phyloP scores from a whole-genome alignment of 108 stramenopile species.

The Skeletonema costatum region DNA sequence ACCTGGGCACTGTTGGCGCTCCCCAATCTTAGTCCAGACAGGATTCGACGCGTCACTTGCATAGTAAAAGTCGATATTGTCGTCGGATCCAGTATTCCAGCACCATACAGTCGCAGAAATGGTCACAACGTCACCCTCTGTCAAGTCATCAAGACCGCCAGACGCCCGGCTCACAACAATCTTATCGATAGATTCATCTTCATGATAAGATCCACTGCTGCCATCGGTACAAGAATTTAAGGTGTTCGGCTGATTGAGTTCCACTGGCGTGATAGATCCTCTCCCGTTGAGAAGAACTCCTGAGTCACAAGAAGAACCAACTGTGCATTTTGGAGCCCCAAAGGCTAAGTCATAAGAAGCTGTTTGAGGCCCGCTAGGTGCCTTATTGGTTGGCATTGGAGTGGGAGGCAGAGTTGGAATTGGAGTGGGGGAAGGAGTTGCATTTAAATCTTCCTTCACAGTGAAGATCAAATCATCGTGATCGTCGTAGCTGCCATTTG shows the following conservation, averaged over 20 bases:
- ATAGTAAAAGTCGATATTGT: not conserved
- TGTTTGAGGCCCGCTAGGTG: not conserved
- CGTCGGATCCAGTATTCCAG: not conserved
- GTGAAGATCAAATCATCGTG: conserved; percentile 21
- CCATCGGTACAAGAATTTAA: conserved; percentile 12
- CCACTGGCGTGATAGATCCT: not conserved
- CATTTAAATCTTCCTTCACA: not conserved
- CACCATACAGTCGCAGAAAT: not conserved
- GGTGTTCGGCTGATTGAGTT: conserved; percentile 9
- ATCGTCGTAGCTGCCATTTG: conserved; percentile 16
- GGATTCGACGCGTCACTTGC: not conserved
- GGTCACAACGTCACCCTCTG: not conserved
- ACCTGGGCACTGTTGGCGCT: not conserved
- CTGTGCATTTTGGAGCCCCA: not conserved
- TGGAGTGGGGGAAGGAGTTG: not conserved
- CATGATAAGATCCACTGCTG: not conserved
- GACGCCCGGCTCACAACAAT: conserved; percentile 9
- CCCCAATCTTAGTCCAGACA: not conserved
- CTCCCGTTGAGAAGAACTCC: conserved; percentile 13
- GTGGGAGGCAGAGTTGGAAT: too few species aligned
- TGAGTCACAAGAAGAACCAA: not conserved
- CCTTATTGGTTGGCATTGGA: too few species aligned
- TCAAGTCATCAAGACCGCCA: not conserved
- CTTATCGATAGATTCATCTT: conserved; percentile 24
- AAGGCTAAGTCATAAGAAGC: not conserved